Base-by-base conservation (phyloP, 2,329 filamentous ascomycete species). In the Fusarium napiforme region DNA sequence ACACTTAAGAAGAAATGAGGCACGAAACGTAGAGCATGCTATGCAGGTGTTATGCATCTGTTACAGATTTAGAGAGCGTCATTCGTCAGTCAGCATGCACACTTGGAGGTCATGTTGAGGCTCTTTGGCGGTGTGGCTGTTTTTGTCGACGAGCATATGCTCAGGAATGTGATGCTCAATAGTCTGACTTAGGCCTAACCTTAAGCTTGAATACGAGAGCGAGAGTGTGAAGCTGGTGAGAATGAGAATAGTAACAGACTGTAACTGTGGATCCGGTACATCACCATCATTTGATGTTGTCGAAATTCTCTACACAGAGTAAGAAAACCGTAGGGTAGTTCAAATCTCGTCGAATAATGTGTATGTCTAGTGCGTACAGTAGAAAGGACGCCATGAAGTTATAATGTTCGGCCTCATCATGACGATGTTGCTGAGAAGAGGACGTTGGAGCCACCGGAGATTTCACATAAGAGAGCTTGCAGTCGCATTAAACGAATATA, bases 101-200 rank as follows among this genome's bases (percentile, higher is more conserved):
- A 32, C 15, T 46, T 37, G 40, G 34, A 64, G 52, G 37, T 14
- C 32, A 50, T 34, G 28, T 53, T 69, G 67, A 69, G 65, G 65
- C 59, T 69, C 67, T 65, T 69, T 58, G 52, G 67, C 67, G 65
- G 67, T 69, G 65, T 53, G 59, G 23, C 36, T 53, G 45, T 42
- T 59, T 50, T 26, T 64, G 23, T 46, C 32, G 34, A 37, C 12
- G 32, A 28, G 36, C 60, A 46, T 30, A 46, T 40, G 23, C 26
- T 62, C 34, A 26, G 40, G 30, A 39, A 45, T 52, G 37, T 37
- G 18, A 19, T 45, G 4, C 32, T 34, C 39, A 18, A 32, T 66
- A 46, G 16, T 46, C 28, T 37, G 30, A 47, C 10, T 34, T 46
- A 32, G 42, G 28, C 26, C 32, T 19, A 34, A 34, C 34, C 15